Conservation (phyloP, 2,329 filamentous ascomycete species). For the Alternaria ethzedia region DNA sequence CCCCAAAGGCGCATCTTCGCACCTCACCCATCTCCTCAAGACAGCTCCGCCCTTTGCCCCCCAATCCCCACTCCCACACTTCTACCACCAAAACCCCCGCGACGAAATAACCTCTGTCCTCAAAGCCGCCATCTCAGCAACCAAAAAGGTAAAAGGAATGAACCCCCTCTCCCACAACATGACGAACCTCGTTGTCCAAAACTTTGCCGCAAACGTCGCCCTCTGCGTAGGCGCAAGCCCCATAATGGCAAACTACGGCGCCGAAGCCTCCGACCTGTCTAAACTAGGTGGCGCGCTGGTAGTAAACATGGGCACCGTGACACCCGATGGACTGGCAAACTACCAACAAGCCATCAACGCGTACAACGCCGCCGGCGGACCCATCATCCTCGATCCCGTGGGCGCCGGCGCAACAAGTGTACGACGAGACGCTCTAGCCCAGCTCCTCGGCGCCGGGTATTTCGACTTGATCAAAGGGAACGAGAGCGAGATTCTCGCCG, state of each 20-base stretch:
- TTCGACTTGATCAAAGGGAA: constrained; percentile 94
- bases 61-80: constrained; percentile 22
- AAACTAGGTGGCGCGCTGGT: constrained; percentile 78
- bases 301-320: constrained; percentile 94
- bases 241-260: constrained; percentile 90
- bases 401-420: constrained; percentile 83
- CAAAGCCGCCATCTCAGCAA: constrained; percentile 48
- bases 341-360: constrained; percentile 76
- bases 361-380: constrained; percentile 78
- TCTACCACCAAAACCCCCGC: constrained; percentile 26
- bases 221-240: constrained; percentile 84
- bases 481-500: constrained; percentile 81
- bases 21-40: constrained; percentile 65
- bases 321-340: constrained; percentile 73
- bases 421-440: constrained; percentile 72
- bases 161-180: constrained; percentile 91
- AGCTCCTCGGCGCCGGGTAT: constrained; percentile 74
- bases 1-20: constrained; percentile 66
- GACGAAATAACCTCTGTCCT: constrained; percentile 21
- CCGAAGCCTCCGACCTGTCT: constrained; percentile 82
- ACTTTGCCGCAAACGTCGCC: constrained; percentile 91
- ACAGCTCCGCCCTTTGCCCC: constrained; percentile 31
- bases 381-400: constrained; percentile 87
- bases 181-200: constrained; percentile 96
- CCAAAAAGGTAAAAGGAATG: constrained; percentile 66